A percentile compares a stretch with the other conserved stretches of the same genome.
These are phyloP conservation scores for Trichocladium antarcticum DNA, from an alignment of 495 filamentous ascomycete species.

Conservation along the genomic window DNA sequence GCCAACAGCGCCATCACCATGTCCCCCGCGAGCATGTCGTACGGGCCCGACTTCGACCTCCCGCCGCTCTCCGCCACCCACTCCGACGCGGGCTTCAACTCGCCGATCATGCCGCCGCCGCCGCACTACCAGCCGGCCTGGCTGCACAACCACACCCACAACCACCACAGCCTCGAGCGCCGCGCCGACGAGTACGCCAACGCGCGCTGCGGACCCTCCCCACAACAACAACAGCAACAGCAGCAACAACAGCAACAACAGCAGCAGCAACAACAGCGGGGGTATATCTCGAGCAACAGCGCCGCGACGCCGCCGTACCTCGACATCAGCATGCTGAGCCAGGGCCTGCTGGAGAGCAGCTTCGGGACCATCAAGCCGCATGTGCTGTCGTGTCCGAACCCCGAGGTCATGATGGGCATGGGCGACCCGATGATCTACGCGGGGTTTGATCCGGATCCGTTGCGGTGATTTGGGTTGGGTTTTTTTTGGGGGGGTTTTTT, in stretches of 20 bases:
- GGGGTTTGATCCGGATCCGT: not conserved
- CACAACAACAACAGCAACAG: slow-evolving; percentile 10
- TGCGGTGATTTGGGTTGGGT: too few species aligned
- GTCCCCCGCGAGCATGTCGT: slow-evolving; percentile 38
- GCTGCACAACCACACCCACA: too few species aligned
- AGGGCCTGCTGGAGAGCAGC: slow-evolving; percentile 7
- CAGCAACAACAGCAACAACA: slow-evolving; percentile 19
- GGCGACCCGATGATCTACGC: slow-evolving; percentile 38
- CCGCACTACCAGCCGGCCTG: too few species aligned
- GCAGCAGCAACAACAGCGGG: too few species aligned
- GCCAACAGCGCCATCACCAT: slow-evolving; percentile 29
- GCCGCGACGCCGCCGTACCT: too few species aligned
- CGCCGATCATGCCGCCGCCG: too few species aligned
- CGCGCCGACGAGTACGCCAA: too few species aligned
- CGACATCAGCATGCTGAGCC: not conserved
- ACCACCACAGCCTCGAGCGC: slow-evolving; percentile 6
- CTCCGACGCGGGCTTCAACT: slow-evolving; percentile 1
- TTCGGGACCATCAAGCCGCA: slow-evolving; percentile 38
- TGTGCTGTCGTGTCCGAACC: slow-evolving; percentile 21
- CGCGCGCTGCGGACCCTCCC: too few species aligned
- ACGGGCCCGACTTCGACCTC: slow-evolving; percentile 32
- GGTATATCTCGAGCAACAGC: too few species aligned
- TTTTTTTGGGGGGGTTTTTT: not conserved
- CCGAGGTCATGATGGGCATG: slow-evolving; percentile 41
- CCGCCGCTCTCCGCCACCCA: slow-evolving; percentile 12